These are phyloP conservation scores for Talaromyces sp. DNA, from an alignment of 2,329 filamentous ascomycete genomes.

Conservation along the genomic window DNA sequence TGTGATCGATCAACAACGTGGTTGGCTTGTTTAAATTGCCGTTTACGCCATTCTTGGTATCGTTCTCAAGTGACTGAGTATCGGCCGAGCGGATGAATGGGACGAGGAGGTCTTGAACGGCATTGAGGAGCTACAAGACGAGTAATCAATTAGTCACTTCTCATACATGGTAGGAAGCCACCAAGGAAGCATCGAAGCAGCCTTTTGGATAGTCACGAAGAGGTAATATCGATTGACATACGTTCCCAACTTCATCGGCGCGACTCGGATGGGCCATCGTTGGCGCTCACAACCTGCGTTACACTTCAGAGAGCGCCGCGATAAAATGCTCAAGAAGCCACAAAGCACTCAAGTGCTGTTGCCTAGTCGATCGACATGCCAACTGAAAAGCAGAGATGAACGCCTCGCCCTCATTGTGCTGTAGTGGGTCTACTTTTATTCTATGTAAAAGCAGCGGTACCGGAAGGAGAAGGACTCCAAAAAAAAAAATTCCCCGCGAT, in stretches of 20 bases:
- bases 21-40: conserved; percentile 52
- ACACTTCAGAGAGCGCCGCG: neutral
- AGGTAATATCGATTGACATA: conserved; percentile 23
- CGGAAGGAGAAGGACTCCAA: neutral
- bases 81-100: conserved; percentile 41
- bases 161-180: neutral
- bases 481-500: conserved; percentile 11
- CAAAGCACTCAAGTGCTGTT: neutral
- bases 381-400: neutral
- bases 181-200: neutral
- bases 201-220: neutral
- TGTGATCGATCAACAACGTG: conserved; percentile 59
- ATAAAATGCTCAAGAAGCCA: neutral
- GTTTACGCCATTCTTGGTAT: conserved; percentile 38
- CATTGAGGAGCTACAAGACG: conserved; percentile 27
- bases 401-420: neutral
- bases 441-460: neutral
- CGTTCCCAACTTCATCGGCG: conserved; percentile 37
- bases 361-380: neutral
- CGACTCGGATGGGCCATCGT: conserved; percentile 18
- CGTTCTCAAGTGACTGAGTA: conserved; percentile 14
- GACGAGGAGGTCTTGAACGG: conserved; percentile 39
- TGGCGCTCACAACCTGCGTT: neutral
- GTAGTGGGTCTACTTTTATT: neutral
- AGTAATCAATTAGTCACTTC: neutral